phyloP scores from a whole-genome alignment of 1,139 yeast genomes.

The Geotrichum citri-aurantii region DNA sequence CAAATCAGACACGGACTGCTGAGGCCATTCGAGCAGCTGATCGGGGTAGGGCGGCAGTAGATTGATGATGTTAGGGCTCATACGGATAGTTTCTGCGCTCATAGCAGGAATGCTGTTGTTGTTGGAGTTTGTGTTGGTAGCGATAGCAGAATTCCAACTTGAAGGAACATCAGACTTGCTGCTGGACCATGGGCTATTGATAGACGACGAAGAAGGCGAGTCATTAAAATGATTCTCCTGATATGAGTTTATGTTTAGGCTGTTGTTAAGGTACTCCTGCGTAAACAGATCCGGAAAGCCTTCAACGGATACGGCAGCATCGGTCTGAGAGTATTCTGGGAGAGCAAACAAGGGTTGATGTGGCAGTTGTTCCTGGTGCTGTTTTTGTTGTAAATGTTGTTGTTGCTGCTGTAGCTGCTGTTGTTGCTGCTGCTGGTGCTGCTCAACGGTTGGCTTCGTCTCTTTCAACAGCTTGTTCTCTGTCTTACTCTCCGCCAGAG shows the following conservation, averaged over 20 bases:
- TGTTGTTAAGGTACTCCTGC: not conserved
- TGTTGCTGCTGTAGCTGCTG: not conserved
- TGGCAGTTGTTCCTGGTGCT: not conserved
- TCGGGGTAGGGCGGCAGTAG: constrained; percentile 19
- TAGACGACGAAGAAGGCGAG: not conserved
- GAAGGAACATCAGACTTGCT: not conserved
- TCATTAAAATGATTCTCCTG: not conserved
- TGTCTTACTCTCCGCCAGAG: not conserved
- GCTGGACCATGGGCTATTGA: constrained; percentile 4
- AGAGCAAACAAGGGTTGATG: not conserved
- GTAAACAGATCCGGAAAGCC: not conserved
- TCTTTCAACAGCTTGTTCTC: constrained; percentile 2
- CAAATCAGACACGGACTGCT: not conserved
- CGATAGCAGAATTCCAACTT: not conserved
- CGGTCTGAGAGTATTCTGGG: constrained; percentile 11
- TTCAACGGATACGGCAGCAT: not conserved
- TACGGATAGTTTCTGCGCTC: constrained; percentile 13
- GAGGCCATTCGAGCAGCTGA: constrained; percentile 6
- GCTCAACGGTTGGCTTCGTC: not conserved
- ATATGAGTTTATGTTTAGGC: not conserved
- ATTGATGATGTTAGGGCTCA: constrained; percentile 20
- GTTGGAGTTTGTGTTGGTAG: not conserved
- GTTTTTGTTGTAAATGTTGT: not conserved
- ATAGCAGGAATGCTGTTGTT: not conserved
- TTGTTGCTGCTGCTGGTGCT: not conserved